These are phyloP conservation scores for Leccinum subrobustum DNA, from an alignment of 1,284 basidiomycete species.

Conservation along the genomic window DNA sequence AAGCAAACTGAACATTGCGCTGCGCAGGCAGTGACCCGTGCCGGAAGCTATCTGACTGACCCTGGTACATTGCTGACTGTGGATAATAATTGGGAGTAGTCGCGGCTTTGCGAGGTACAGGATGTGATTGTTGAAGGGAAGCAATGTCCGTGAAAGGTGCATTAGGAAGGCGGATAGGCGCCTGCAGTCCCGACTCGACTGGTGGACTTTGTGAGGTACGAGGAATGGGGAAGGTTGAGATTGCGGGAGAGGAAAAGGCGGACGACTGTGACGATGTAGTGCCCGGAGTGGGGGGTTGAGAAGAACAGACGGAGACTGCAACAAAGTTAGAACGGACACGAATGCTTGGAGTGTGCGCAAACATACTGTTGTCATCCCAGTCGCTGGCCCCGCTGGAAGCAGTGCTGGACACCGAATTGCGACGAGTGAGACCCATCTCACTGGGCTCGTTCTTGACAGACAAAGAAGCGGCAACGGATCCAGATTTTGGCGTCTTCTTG, in stretches of 20 bases:
- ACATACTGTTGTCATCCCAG: conserved; percentile 73
- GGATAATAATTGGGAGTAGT: conserved; percentile 32
- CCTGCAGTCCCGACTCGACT: conserved; percentile 37
- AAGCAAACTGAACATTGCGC: conserved; percentile 31
- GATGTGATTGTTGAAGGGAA: conserved; percentile 40
- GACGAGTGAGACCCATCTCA: conserved; percentile 51
- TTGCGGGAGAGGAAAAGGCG: conserved; percentile 62
- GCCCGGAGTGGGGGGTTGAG: conserved; percentile 30
- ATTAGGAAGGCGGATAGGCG: conserved; percentile 68
- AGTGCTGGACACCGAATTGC: conserved; percentile 60
- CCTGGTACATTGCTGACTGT: conserved; percentile 30
- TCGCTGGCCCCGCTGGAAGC: conserved; percentile 60
- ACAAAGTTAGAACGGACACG: conserved; percentile 3
- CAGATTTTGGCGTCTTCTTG: conserved; percentile 38
- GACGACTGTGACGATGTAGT: conserved; percentile 60
- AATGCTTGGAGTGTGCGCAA: neutral
- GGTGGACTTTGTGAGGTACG: conserved; percentile 63
- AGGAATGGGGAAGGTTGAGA: conserved; percentile 55
- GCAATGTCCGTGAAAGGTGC: conserved; percentile 65
- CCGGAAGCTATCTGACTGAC: conserved; percentile 28
- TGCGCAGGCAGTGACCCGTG: conserved; percentile 30
- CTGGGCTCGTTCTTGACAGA: conserved; percentile 64
- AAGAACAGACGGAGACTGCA: conserved; percentile 64
- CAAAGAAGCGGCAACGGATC: conserved; percentile 24
- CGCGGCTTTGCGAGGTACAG: conserved; percentile 30